Conservation (phyloP, 2,329 filamentous ascomycete species). For the Phaeosphaeria sp. region DNA sequence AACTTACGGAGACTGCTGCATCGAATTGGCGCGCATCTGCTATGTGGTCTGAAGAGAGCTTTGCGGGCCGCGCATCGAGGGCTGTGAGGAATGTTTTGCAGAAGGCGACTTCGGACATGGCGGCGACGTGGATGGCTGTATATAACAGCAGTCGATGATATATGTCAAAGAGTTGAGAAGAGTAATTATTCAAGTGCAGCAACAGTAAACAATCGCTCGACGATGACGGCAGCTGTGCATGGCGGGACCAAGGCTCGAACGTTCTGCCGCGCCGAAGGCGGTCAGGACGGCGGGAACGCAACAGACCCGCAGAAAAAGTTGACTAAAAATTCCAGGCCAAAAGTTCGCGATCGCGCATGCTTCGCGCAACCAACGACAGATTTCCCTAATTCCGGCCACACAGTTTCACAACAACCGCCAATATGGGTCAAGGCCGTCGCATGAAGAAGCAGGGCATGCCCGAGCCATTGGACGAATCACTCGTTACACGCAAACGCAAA, state of each 20-base stretch:
- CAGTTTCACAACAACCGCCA: conserved; percentile 12
- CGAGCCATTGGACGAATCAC: conserved; percentile 75
- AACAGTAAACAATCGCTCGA: conserved; percentile 1
- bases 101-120: conserved; percentile 74
- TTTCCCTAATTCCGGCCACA: background rate
- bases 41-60: conserved; percentile 88
- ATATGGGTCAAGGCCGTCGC: conserved; percentile 86
- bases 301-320: conserved; percentile 26
- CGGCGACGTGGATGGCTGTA: background rate
- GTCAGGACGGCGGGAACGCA: conserved; percentile 19
- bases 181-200: background rate
- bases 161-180: background rate
- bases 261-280: conserved; percentile 29
- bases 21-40: conserved; percentile 83
- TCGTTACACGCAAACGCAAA: conserved; percentile 87
- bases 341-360: conserved; percentile 27
- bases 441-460: conserved; percentile 96
- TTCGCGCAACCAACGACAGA: conserved; percentile 11
- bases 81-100: conserved; percentile 81
- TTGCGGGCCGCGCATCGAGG: conserved; percentile 78
- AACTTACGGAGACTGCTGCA: conserved; percentile 75
- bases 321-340: conserved; percentile 16
- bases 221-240: conserved; percentile 39
- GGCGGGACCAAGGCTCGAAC: conserved; percentile 23
- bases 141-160: background rate